Conservation (phyloP, 129 eudicot genomes). For the Saussurea involucrata region DNA sequence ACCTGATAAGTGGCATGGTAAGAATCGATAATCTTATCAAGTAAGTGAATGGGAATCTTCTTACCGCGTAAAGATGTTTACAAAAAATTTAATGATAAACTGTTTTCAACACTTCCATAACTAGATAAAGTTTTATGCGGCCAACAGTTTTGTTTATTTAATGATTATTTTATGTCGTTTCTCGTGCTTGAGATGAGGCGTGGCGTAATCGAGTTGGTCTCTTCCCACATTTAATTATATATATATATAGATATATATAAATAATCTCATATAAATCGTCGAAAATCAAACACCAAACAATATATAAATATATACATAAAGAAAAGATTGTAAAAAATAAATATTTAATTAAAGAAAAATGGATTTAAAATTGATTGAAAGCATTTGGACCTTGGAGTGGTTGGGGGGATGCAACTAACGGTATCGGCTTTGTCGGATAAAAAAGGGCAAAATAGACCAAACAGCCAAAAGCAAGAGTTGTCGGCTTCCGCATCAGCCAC, state of each 20-base stretch:
- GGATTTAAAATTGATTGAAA: neutral
- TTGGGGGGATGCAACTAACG: conserved; percentile 7
- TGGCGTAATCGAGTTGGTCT: conserved; percentile 6
- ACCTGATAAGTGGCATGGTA: neutral
- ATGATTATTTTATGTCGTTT: neutral
- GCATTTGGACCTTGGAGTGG: neutral
- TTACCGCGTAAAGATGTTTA: neutral
- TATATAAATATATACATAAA: neutral
- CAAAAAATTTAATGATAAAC: neutral
- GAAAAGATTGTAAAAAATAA: neutral
- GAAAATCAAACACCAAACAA: neutral
- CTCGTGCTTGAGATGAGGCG: conserved; percentile 13
- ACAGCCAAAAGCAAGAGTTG: conserved; percentile 8
- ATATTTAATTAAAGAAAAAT: neutral
- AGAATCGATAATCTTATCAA: too few relatives aligned
- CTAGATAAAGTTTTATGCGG: conserved; percentile 12
- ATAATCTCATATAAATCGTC: neutral
- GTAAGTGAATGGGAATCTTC: neutral
- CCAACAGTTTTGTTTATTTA: conserved; percentile 7
- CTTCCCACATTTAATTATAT: neutral
- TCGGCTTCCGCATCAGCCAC: neutral
- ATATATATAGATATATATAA: too few relatives aligned
- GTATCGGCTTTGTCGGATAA: conserved; percentile 14
- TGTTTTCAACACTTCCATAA: too few relatives aligned
- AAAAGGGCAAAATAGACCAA: conserved; percentile 1